phyloP scores from a whole-genome alignment of 768 basidiomycete genomes.

The Suillus subaureus region DNA sequence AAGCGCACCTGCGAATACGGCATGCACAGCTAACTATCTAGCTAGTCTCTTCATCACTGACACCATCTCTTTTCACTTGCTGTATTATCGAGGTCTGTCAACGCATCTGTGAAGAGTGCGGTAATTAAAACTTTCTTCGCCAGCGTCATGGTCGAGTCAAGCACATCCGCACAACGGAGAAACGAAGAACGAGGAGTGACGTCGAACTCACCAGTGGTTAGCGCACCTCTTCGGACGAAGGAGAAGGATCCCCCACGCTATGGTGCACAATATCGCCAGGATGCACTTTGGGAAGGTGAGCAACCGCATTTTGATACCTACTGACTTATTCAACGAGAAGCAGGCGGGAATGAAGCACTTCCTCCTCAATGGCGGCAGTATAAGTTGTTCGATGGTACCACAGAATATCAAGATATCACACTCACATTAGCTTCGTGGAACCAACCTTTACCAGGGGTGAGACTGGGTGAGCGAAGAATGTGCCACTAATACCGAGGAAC shows the following conservation, averaged over 20 bases:
- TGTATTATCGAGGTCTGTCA: not conserved
- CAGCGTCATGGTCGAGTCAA: not conserved
- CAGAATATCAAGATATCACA: not conserved
- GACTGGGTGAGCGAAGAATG: not conserved
- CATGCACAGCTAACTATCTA: too few relatives aligned
- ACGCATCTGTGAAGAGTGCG: not conserved
- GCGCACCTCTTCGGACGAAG: not conserved
- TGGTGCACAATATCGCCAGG: not conserved
- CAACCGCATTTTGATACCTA: not conserved
- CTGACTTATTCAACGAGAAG: not conserved
- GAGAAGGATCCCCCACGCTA: not conserved
- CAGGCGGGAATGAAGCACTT: not conserved
- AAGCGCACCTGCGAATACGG: not conserved
- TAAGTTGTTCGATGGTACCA: not conserved
- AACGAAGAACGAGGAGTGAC: not conserved
- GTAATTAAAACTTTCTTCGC: not conserved
- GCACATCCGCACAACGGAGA: not conserved
- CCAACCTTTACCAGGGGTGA: not conserved
- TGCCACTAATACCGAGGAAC: not conserved
- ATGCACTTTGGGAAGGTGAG: conserved; percentile 4
- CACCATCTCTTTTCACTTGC: not conserved
- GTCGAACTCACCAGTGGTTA: not conserved
- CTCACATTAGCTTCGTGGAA: accelerated
- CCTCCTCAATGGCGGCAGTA: not conserved
- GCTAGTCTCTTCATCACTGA: not conserved